Conservation (phyloP, 805 yeast species). For the Kluyveromyces siamensis region DNA sequence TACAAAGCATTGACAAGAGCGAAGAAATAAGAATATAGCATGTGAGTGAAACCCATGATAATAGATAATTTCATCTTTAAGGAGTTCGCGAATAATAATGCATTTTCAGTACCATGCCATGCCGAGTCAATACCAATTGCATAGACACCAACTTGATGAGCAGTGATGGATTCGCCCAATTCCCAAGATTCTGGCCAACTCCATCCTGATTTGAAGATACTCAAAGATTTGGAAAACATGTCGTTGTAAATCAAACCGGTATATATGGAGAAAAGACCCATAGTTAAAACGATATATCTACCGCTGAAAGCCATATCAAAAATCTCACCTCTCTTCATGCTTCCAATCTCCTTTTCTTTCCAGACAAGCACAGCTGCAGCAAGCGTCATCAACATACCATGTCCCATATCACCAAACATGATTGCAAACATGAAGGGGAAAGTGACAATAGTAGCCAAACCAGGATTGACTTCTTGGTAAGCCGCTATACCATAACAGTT, state of each 20-base stretch:
- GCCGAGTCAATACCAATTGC: conserved; percentile 60
- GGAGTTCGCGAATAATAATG: conserved; percentile 58
- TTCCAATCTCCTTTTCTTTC: conserved; percentile 43
- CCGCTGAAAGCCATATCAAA: conserved; percentile 72
- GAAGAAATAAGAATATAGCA: conserved; percentile 62
- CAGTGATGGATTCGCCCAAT: conserved; percentile 40
- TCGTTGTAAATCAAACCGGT: conserved; percentile 70
- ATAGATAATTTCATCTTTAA: conserved; percentile 72
- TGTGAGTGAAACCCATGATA: conserved; percentile 66
- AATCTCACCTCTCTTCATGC: conserved; percentile 60
- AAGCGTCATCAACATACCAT: conserved; percentile 54
- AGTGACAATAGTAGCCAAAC: conserved; percentile 63
- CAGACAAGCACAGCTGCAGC: conserved; percentile 47
- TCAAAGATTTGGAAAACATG: conserved; percentile 60
- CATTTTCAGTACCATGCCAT: conserved; percentile 78
- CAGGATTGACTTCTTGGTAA: conserved; percentile 68
- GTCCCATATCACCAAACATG: conserved; percentile 79
- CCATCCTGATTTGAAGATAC: conserved; percentile 65
- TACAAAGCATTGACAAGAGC: conserved; percentile 54
- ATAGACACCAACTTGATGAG: conserved; percentile 42
- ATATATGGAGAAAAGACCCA: conserved; percentile 68
- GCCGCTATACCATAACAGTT: conserved; percentile 77
- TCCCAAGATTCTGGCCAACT: conserved; percentile 48
- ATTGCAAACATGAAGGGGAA: conserved; percentile 79
- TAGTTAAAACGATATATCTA: conserved; percentile 55